Evolutionary conservation across 2,329 filamentous ascomycete genomes (phyloP).

Genomic region (Penicillium crustosum): DNA sequence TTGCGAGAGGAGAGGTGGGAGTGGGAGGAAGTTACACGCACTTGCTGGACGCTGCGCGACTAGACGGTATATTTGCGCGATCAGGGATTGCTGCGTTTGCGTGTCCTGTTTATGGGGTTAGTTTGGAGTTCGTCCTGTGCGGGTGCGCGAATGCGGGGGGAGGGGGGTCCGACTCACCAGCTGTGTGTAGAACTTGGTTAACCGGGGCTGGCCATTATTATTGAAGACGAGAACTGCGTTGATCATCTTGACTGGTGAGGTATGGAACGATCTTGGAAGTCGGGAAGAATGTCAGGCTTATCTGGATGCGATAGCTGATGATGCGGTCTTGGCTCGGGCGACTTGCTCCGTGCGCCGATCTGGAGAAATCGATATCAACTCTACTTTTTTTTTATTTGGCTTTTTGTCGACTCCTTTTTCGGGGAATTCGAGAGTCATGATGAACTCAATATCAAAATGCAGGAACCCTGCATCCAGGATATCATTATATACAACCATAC

Average conservation of each 20-base stretch:
- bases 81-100: conserved; percentile 91
- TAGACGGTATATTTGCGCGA: conserved; percentile 94
- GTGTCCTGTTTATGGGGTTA: conserved; percentile 67
- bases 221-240: conserved; percentile 99
- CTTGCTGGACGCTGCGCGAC: conserved; percentile 88
- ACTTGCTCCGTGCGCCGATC: conserved; percentile 23
- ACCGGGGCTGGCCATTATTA: conserved; percentile 90
- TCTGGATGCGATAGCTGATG: conserved; percentile 12
- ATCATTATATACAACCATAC: conserved; percentile 16
- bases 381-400: neutral
- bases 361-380: conserved; percentile 18
- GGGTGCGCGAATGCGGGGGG: neutral
- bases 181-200: conserved; percentile 99
- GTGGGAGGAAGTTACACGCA: conserved; percentile 95
- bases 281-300: conserved; percentile 10
- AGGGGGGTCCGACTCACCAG: conserved; percentile 58
- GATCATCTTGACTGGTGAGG: conserved; percentile 66
- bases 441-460: conserved; percentile 7
- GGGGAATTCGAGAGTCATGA: neutral
- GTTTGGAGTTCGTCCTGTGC: conserved; percentile 1
- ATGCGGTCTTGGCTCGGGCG: conserved; percentile 11
- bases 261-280: neutral
- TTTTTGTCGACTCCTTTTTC: neutral
- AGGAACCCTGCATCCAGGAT: conserved; percentile 5
- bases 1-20: conserved; percentile 62